Evolutionary conservation across 306 rosid genomes (phyloP), one percentile per base, ranked within the genome.

Genomic region (Cucumis melo): DNA sequence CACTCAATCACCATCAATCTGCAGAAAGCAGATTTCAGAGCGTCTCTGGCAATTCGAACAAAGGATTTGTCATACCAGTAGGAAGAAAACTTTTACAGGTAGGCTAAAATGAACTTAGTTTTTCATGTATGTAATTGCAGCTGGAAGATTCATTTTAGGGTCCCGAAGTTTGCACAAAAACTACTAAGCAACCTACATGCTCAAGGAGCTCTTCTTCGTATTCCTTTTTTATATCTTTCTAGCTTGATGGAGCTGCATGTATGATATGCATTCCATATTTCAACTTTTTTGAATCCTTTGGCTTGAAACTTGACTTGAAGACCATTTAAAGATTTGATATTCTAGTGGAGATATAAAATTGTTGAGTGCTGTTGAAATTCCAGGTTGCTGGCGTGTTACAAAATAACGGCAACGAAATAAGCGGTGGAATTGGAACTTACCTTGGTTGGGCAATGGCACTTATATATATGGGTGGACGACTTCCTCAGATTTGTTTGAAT

Each of bases 391-490:
- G 79, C 17, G 82, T 78, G 86, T 76, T 79, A 73, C 63, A 60
- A 64, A 83, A 79, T 56, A 77, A 74, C 66, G 87, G 51, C 38
- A 65, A 54, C 0, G 78, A 85, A 74, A 86, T 66, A 73, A 67
- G 78, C 89, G 42, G 84, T 76, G 64, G 80, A 78, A 70, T 85
- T 57, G 96, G 90, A 36, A 76, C 64, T 82, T 81, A 81, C 80
- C 87, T 93, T 81, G 98, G 98, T 67, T 93, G 96, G 98, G 91
- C 87, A 81, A 93, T 93, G 96, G 84, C 98, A 83, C 77, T 84
- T 76, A 62, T 89, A 80, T 93, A 93, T 84, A 74, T 91, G 87
- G 86, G 96, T 21, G 98, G 98, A 79, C 87, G 98, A 62, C 75
- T 93, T 65, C 98, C 98, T 75, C 98, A 93, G 83, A 91, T 93